Conservation (phyloP, 139 green algal genomes). For the Volvox africanus region DNA sequence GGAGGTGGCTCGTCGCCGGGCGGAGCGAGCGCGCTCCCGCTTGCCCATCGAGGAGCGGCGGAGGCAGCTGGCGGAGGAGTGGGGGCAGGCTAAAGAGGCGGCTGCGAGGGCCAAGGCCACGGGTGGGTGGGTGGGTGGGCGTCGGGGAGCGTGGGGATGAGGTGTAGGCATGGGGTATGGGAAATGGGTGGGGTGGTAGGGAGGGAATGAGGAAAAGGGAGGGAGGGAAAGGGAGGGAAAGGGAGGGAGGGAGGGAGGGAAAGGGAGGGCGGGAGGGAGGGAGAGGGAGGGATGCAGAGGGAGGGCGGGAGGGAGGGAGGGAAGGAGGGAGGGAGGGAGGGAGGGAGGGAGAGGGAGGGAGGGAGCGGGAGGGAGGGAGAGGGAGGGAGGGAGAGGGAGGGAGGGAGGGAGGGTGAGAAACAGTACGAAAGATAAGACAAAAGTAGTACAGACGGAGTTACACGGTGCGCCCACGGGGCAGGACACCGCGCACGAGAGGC, state of each 20-base stretch:
- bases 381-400: too few species aligned
- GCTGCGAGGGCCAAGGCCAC: constrained; percentile 49
- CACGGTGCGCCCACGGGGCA: too few species aligned
- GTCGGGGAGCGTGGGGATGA: background rate
- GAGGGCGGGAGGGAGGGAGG: background rate
- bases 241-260: background rate
- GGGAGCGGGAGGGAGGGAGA: too few species aligned
- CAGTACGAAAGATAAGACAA: too few species aligned
- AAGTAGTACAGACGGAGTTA: too few species aligned
- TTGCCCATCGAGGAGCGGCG: constrained; percentile 35
- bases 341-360: too few species aligned
- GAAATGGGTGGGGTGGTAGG: background rate
- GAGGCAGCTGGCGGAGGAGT: constrained; percentile 53
- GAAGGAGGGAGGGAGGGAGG: too few species aligned
- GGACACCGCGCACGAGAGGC: too few species aligned
- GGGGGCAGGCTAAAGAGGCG: constrained; percentile 43
- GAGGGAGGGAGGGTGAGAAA: too few species aligned
- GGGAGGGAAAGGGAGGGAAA: background rate
- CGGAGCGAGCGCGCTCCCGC: constrained; percentile 31
- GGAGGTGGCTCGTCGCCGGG: constrained; percentile 69
- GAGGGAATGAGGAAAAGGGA: background rate
- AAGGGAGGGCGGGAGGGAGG: background rate
- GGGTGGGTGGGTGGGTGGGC: constrained; percentile 17
- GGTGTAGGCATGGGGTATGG: background rate
- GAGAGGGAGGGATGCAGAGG: too few species aligned